Conservation (phyloP, 495 filamentous ascomycete genomes). For the Hamigera avellanea region DNA sequence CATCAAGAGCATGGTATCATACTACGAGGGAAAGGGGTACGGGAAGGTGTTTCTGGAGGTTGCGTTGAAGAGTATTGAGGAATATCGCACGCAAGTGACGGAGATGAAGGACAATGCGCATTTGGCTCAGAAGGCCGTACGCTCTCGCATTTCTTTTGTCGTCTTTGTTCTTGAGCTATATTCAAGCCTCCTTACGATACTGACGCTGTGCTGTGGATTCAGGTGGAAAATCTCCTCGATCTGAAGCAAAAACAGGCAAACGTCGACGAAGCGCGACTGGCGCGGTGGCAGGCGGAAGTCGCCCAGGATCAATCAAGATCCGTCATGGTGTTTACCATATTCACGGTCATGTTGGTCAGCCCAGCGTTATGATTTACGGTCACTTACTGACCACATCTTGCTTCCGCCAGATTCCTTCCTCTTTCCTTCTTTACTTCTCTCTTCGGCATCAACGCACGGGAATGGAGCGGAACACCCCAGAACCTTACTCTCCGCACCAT, state of each 20-base stretch:
- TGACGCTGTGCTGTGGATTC: no score
- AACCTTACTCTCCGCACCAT: conserved; percentile 23
- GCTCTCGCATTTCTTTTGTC: conserved; percentile 6
- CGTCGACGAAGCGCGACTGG: conserved; percentile 54
- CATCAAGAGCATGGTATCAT: conserved; percentile 36
- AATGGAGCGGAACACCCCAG: conserved; percentile 41
- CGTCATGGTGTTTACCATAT: conserved; percentile 60
- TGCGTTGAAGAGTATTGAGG: conserved; percentile 38
- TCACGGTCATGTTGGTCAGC: conserved; percentile 50
- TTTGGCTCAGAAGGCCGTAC: conserved; percentile 28
- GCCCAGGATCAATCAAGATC: conserved; percentile 51
- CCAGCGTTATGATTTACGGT: no score
- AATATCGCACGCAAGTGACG: conserved; percentile 42
- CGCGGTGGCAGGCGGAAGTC: conserved; percentile 50
- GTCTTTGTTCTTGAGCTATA: conserved; percentile 15
- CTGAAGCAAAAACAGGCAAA: conserved; percentile 60
- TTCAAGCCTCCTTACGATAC: no score
- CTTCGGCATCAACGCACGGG: conserved; percentile 53
- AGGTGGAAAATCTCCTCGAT: conserved; percentile 56
- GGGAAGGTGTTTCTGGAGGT: conserved; percentile 35
- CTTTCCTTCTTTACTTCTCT: conserved; percentile 56
- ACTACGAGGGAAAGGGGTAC: conserved; percentile 22
- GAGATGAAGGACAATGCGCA: conserved; percentile 46
- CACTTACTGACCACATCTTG: conserved; percentile 43
- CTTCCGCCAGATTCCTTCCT: conserved; percentile 51